A percentile compares a stretch with the other conserved stretches of the same genome.
Conservation (phyloP, 768 basidiomycete species). For the Suillus hirtellus region DNA sequence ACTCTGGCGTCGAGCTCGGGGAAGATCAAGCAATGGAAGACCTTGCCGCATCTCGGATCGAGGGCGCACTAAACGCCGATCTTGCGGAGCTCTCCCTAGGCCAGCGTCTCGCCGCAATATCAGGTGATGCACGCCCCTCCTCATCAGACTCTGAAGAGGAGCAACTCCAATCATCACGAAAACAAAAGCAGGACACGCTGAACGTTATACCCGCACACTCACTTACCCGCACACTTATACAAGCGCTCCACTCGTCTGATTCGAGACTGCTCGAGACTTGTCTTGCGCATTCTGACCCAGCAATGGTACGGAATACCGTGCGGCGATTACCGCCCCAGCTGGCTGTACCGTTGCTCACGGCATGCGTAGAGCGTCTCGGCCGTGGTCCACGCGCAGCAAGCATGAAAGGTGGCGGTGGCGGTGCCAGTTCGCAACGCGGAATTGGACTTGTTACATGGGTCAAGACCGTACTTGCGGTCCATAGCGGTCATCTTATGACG, state of each 20-base stretch:
- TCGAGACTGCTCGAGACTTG: slow-evolving; percentile 84
- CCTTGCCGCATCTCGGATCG: slow-evolving; percentile 47
- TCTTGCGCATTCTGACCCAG: slow-evolving; percentile 77
- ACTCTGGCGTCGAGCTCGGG: slow-evolving; percentile 66
- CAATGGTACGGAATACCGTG: slow-evolving; percentile 84
- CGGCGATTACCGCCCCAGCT: slow-evolving; percentile 83
- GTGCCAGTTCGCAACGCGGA: slow-evolving; percentile 77
- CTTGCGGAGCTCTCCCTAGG: slow-evolving; percentile 91
- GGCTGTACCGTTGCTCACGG: slow-evolving; percentile 80
- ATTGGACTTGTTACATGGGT: slow-evolving; percentile 73
- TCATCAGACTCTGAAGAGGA: slow-evolving; percentile 51
- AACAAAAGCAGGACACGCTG: slow-evolving; percentile 27
- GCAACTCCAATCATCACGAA: slow-evolving; percentile 28
- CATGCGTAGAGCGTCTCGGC: slow-evolving; percentile 87
- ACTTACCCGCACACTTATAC: slow-evolving; percentile 90
- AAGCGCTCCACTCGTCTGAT: slow-evolving; percentile 95
- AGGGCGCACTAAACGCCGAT: slow-evolving; percentile 77
- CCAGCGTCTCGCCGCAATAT: slow-evolving; percentile 79
- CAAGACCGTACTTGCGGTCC: slow-evolving; percentile 78
- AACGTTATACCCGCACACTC: slow-evolving; percentile 76
- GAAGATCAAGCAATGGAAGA: slow-evolving; percentile 57
- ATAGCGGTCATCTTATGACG: slow-evolving; percentile 92
- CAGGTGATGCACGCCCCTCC: slow-evolving; percentile 40
- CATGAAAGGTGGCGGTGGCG: slow-evolving; percentile 77
- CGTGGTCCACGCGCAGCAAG: slow-evolving; percentile 68